Evolutionary conservation across 1,284 basidiomycete genomes (phyloP), one percentile per base, ranked within the genome.

Genomic region (Fomitopsis palustris): DNA sequence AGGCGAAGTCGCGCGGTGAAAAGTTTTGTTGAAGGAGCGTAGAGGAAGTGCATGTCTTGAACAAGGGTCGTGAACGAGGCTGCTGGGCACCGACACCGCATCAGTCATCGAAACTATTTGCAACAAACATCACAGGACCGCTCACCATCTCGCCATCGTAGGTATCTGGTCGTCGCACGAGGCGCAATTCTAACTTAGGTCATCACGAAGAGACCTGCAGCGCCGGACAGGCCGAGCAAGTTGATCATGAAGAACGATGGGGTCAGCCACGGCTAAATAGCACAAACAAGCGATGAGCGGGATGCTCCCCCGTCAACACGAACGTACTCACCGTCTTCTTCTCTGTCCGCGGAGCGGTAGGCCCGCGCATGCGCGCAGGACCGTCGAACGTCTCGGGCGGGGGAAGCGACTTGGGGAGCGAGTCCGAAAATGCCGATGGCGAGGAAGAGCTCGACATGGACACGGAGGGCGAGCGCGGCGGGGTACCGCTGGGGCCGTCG

Each of bases 341-440:
- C 45, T 29, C 17, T 14, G 23, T 1, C 53, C 16, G 43, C 16
- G 14, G 23, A 16, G 47, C 23, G 31, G 65, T 64, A 14, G 66
- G 64, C 31, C 31, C 43, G 35, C 66, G 60, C 54, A 68, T 60
- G 21, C 61, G 63, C 31, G 70, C 70, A 3, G 70, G 70, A 10
- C 69, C 70, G 51, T 69, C 67, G 60, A 69, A 71, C 14, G 65
- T 57, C 52, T 63, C 55, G 23, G 69, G 65, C 17, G 57, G 31
- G 3, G 68, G 68, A 4, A 69, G 61, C 14, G 58, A 19, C n/a
- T 23, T n/a, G 23, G 51, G 57, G n/a, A 52, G 49, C n/a, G 49
- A 35, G 33, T 52, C 49, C 31, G n/a, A 19, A 9, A 52, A 33
- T 12, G 47, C 2, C 9, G 49, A 4, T 2, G 49, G 23, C 4